phyloP scores from a whole-genome alignment of 2,329 filamentous ascomycete species.

The Fusarium udum region DNA sequence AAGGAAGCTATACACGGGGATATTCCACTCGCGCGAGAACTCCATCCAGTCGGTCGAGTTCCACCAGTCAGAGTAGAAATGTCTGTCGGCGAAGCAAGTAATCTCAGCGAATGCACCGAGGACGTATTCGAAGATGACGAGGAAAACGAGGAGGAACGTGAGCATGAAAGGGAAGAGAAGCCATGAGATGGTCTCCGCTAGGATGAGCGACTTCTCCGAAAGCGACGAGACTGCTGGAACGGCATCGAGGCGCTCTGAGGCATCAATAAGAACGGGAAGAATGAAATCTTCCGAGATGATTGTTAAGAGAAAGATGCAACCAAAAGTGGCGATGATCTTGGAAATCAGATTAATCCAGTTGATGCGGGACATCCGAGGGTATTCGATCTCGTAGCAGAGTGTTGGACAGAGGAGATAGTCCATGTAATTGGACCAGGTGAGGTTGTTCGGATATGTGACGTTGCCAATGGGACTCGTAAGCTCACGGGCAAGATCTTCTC shows the following conservation, averaged over 20 bases:
- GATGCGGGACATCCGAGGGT: conserved; percentile 80
- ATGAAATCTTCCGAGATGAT: conserved; percentile 95
- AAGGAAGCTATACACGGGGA: conserved; percentile 96
- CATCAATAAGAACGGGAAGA: conserved; percentile 84
- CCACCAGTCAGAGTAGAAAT: conserved; percentile 88
- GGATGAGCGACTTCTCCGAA: conserved; percentile 77
- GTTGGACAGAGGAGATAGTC: conserved; percentile 95
- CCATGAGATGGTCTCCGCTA: conserved; percentile 89
- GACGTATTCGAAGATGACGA: conserved; percentile 98
- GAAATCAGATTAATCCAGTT: conserved; percentile 84
- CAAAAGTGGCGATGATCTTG: conserved; percentile 90
- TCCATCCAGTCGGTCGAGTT: conserved; percentile 91
- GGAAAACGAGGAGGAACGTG: conserved; percentile 92
- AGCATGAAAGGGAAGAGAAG: conserved; percentile 98
- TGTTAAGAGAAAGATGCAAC: conserved; percentile 94
- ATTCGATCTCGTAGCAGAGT: conserved; percentile 96
- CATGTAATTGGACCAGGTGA: conserved; percentile 81
- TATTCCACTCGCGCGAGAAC: conserved; percentile 96
- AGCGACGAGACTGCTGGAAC: conserved; percentile 51
- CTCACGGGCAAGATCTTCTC: conserved; percentile 89
- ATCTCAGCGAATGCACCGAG: conserved; percentile 95
- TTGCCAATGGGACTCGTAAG: conserved; percentile 90
- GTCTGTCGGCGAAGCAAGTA: conserved; percentile 89
- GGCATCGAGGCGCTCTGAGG: conserved; percentile 62
- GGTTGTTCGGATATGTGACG: conserved; percentile 88